A percentile compares a stretch with the other conserved stretches of the same genome.
These are phyloP conservation scores for Microstegium vimineum DNA, from an alignment of 176 grass and related monocot genomes.

Conservation along the genomic window DNA sequence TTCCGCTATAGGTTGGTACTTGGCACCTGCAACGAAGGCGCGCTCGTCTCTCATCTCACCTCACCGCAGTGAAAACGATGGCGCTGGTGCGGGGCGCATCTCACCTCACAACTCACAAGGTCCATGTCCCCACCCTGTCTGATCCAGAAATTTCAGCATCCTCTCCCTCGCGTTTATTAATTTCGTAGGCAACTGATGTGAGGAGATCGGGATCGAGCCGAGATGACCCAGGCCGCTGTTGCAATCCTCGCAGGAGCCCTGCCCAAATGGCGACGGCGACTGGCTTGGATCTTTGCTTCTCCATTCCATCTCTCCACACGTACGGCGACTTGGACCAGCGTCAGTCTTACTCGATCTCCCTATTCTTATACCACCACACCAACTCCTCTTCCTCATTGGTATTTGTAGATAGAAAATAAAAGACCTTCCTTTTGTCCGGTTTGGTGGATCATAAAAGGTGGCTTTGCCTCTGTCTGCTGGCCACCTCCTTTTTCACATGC, in stretches of 20 bases:
- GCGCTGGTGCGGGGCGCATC: neutral
- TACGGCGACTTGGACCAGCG: constrained; percentile 24
- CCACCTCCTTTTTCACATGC: neutral
- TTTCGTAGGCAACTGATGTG: neutral
- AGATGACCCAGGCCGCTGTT: neutral
- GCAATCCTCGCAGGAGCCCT: constrained; percentile 11
- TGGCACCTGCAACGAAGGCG: neutral
- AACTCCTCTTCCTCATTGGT: neutral
- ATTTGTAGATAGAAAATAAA: neutral
- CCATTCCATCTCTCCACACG: neutral
- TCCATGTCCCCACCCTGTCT: neutral
- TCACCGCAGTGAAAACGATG: neutral
- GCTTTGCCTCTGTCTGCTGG: neutral
- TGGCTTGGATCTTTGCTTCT: neutral
- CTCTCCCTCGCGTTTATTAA: neutral
- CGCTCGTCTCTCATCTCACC: neutral
- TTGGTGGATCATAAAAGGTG: constrained; percentile 16
- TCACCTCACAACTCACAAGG: neutral
- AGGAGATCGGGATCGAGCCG: neutral
- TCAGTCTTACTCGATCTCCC: neutral
- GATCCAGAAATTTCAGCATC: neutral
- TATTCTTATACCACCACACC: neutral
- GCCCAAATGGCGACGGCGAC: neutral
- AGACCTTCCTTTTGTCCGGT: neutral
- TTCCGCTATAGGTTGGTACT: too few relatives aligned